Evolutionary conservation across 73 alveolate genomes (phyloP).

Genomic region (Halteria grandinella): DNA sequence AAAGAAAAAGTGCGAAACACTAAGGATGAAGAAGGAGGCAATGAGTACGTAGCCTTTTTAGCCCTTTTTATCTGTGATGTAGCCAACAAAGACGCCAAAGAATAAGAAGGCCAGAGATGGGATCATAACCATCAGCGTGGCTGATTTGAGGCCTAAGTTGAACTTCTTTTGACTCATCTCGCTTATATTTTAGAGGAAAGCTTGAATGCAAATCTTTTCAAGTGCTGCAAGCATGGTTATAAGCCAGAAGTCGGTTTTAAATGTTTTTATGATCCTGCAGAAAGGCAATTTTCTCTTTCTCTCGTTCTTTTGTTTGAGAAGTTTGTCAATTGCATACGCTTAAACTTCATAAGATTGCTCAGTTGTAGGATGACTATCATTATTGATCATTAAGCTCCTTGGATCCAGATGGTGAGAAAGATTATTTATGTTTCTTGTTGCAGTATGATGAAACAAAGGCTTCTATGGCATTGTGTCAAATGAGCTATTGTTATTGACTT

Average conservation of each 20-base stretch:
- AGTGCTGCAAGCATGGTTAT: not conserved
- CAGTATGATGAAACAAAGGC: no score
- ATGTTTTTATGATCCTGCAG: constrained; percentile 3
- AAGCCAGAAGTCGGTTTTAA: constrained; percentile 14
- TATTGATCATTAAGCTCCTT: no score
- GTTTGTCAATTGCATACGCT: no score
- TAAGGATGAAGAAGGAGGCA: not conserved
- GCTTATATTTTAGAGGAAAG: constrained; percentile 17
- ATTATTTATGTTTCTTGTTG: no score
- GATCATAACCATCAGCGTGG: constrained; percentile 2
- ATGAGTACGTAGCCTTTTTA: constrained; percentile 16
- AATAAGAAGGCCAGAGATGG: constrained; percentile 26
- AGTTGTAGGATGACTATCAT: no score
- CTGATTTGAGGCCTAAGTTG: constrained; percentile 6
- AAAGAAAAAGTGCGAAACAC: not conserved
- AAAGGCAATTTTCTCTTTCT: no score
- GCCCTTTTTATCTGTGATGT: constrained; percentile 25
- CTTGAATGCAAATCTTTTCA: constrained; percentile 4
- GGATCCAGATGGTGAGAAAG: no score
- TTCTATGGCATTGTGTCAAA: no score
- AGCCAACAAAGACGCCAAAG: constrained; percentile 32
- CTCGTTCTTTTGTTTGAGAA: no score
- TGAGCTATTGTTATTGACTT: no score
- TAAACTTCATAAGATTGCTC: no score
- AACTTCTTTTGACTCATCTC: constrained; percentile 12